Conservation (phyloP, 352 stramenopile species). For the Halophytophthora polymorphica region DNA sequence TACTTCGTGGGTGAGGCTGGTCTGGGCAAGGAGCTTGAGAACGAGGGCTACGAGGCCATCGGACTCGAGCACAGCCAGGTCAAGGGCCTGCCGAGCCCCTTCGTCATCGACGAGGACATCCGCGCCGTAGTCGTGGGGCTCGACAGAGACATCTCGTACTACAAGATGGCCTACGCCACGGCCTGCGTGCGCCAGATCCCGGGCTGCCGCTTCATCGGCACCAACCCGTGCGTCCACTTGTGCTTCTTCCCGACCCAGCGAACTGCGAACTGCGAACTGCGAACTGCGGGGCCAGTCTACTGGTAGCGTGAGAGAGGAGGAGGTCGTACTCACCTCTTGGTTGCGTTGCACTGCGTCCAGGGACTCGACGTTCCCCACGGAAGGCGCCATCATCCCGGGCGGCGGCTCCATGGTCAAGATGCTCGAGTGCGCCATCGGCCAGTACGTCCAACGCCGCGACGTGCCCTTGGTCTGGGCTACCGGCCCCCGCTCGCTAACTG, state of each 20-base stretch:
- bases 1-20: conserved; percentile 82
- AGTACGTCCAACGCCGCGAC: conserved; percentile 30
- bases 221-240: conserved; percentile 58
- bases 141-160: conserved; percentile 78
- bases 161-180: conserved; percentile 84
- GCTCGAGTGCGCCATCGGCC: conserved; percentile 60
- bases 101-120: conserved; percentile 65
- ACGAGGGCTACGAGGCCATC: conserved; percentile 66
- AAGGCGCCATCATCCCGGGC: conserved; percentile 68
- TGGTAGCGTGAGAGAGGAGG: no score
- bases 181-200: conserved; percentile 66
- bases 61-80: conserved; percentile 66
- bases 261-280: no score
- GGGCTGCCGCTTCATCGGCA: conserved; percentile 77
- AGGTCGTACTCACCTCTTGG: neutral
- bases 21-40: conserved; percentile 58
- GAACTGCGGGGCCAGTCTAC: no score
- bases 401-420: conserved; percentile 71
- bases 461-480: no score
- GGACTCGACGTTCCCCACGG: conserved; percentile 72
- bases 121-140: conserved; percentile 79
- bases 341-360: conserved; percentile 18
- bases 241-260: neutral
- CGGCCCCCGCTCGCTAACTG: neutral
- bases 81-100: conserved; percentile 64